These are phyloP conservation scores for Macaranga tanarius DNA, from an alignment of 441 rosid species.

Conservation along the genomic window DNA sequence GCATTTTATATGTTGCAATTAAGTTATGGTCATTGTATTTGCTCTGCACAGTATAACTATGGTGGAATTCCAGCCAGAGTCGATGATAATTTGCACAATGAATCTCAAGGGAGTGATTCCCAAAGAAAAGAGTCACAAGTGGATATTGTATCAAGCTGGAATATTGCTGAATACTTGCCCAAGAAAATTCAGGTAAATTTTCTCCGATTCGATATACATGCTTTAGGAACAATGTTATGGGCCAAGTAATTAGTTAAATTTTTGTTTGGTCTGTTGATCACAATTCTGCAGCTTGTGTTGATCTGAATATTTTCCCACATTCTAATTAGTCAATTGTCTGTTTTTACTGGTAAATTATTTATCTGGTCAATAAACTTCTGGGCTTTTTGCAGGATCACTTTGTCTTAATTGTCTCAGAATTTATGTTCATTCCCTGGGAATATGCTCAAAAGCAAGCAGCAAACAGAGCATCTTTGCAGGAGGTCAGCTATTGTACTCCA, in stretches of 20 bases:
- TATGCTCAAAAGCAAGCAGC: conserved; percentile 58
- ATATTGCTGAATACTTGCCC: conserved; percentile 72
- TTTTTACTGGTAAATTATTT: neutral
- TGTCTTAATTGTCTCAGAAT: conserved; percentile 76
- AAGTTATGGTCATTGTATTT: conserved; percentile 16
- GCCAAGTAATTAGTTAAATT: neutral
- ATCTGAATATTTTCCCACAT: conserved; percentile 15
- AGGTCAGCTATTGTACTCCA: conserved; percentile 59
- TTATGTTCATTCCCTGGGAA: conserved; percentile 86
- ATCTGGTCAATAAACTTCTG: conserved; percentile 19
- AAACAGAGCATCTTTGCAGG: conserved; percentile 42
- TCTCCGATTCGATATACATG: neutral
- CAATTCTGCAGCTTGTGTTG: neutral
- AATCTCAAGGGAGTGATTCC: conserved; percentile 44
- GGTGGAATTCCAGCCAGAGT: conserved; percentile 78
- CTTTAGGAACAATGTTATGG: neutral
- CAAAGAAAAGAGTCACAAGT: conserved; percentile 46
- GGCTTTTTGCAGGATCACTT: conserved; percentile 74
- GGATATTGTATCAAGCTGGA: conserved; percentile 90
- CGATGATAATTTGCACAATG: conserved; percentile 51
- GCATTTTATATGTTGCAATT: neutral
- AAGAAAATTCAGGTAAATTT: conserved; percentile 68
- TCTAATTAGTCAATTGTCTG: neutral
- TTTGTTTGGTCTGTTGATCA: conserved; percentile 10
- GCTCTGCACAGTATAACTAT: conserved; percentile 63